Percentiles rank a stretch among this genome's conserved stretches.
These are phyloP conservation scores for Collariella sp. DNA, from an alignment of 495 filamentous ascomycete species.

Conservation along the genomic window DNA sequence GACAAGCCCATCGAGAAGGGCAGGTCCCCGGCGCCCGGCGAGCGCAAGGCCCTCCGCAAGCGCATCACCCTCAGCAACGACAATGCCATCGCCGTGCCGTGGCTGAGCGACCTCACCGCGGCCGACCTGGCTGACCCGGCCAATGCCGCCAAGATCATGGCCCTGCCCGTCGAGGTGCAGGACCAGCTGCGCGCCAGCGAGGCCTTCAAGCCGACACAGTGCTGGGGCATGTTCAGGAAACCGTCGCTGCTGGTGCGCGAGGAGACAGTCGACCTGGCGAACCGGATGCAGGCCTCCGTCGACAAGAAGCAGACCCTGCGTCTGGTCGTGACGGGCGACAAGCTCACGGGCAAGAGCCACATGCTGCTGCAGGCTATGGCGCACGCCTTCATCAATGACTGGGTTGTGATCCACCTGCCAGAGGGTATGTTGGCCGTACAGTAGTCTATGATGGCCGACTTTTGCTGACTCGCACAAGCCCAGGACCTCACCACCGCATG, in stretches of 20 bases:
- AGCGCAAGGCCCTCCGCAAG: constrained; percentile 81
- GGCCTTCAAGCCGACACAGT: constrained; percentile 87
- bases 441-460: background rate
- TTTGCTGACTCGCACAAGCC: constrained; percentile 40
- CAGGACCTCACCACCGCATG: constrained; percentile 71
- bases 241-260: constrained; percentile 66
- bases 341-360: constrained; percentile 73
- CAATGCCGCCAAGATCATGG: constrained; percentile 56
- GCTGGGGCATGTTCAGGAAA: constrained; percentile 75
- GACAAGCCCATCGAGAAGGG: constrained; percentile 33
- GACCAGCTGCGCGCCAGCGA: constrained; percentile 73
- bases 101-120: constrained; percentile 50
- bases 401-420: constrained; percentile 86
- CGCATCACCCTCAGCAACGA: constrained; percentile 85
- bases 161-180: constrained; percentile 58
- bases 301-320: constrained; percentile 51
- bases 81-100: constrained; percentile 71
- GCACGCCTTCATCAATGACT: constrained; percentile 71
- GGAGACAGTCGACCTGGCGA: constrained; percentile 64
- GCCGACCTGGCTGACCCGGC: constrained; percentile 46
- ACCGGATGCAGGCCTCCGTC: constrained; percentile 46
- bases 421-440: constrained; percentile 51
- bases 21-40: constrained; percentile 58
- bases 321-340: constrained; percentile 63
- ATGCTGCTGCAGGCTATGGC: constrained; percentile 77